These are phyloP conservation scores for Cercospora zeina DNA, from an alignment of 2,329 filamentous ascomycete species.

Conservation along the genomic window DNA sequence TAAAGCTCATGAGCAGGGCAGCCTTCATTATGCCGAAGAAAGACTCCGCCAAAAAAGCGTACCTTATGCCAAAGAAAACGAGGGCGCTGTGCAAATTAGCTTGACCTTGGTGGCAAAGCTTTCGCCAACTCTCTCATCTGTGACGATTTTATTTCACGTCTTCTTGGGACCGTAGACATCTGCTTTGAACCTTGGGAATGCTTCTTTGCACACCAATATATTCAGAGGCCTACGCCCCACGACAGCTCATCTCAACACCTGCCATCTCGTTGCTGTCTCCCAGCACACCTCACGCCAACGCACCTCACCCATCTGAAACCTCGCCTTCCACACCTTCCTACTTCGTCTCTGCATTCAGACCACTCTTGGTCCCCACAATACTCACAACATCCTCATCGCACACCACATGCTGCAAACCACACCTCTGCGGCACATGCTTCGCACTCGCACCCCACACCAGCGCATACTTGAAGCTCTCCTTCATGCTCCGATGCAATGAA, in stretches of 20 bases:
- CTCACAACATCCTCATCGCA: constrained; percentile 68
- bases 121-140: too few relatives aligned
- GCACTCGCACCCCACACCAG: constrained; percentile 97
- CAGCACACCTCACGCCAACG: neutral
- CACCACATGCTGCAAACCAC: constrained; percentile 81
- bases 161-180: too few relatives aligned
- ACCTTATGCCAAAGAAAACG: too few relatives aligned
- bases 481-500: constrained; percentile 85
- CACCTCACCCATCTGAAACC: neutral
- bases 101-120: too few relatives aligned
- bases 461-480: constrained; percentile 99
- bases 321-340: neutral
- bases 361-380: constrained; percentile 55
- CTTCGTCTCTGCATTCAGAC: constrained; percentile 28
- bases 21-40: too few relatives aligned
- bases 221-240: neutral
- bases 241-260: neutral
- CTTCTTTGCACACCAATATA: neutral
- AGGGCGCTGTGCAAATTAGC: neutral
- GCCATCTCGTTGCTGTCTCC: neutral
- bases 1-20: too few relatives aligned
- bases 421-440: constrained; percentile 88
- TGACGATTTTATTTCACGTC: too few relatives aligned
- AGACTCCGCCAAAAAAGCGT: too few relatives aligned
- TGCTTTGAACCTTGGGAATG: neutral